Conservation (phyloP, 768 basidiomycete genomes). For the Chlorophyllum brunneum region DNA sequence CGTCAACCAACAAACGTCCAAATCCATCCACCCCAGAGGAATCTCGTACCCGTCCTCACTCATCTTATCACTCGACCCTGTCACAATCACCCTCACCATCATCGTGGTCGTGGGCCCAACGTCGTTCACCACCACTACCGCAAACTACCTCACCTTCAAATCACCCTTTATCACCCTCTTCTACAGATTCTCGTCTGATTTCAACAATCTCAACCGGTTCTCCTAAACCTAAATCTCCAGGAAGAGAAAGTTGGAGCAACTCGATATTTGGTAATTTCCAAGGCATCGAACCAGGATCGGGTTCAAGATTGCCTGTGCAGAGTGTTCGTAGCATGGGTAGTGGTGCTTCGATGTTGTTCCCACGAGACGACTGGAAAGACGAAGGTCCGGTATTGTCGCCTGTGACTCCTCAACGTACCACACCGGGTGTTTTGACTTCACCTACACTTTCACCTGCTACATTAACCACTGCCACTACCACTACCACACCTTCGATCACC, state of each 20-base stretch:
- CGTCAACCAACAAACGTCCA: too few species aligned
- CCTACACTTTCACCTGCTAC: not conserved
- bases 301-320: too few species aligned
- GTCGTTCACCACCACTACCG: not conserved
- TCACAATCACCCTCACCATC: not conserved
- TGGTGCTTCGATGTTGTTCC: too few species aligned
- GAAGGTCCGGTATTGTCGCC: too few species aligned
- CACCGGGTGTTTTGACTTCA: not conserved
- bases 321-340: too few species aligned
- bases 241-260: not conserved
- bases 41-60: slow-evolving; percentile 10
- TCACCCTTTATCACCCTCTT: not conserved
- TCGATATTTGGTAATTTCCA: not conserved
- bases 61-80: slow-evolving; percentile 7
- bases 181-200: slow-evolving; percentile 1
- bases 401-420: not conserved
- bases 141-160: not conserved
- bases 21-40: too few species aligned
- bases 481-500: slow-evolving; percentile 1
- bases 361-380: too few species aligned
- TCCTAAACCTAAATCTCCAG: not conserved
- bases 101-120: too few species aligned
- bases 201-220: slow-evolving; percentile 1
- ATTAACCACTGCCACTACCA: not conserved
- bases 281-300: not conserved